Base-by-base conservation (phyloP, 306 rosid species). In the Boehmeria nivea region DNA sequence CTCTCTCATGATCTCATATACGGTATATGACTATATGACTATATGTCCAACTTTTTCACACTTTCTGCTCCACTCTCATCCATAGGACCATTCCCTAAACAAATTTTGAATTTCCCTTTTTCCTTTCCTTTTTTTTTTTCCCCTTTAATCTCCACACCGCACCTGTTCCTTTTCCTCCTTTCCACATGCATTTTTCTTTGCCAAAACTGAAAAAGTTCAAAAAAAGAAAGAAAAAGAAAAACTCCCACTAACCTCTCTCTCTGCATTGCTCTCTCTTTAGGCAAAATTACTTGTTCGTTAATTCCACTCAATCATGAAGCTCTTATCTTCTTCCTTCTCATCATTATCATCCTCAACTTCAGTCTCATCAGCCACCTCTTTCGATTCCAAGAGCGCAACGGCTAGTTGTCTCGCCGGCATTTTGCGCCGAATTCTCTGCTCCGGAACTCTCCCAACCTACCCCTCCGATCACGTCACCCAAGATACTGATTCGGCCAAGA, bases 351-450 rank as follows among this genome's bases (percentile, higher is more conserved):
- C 74, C 15, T 65, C 87, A 15, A 61, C 77, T 8, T 75, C 73
- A 28, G 66, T 76, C n/a, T 75, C 83, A 4, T 44, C 80, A 22
- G 51, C 68, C 27, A 12, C 63, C 43, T 43, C 69, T 59, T 78
- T 73, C 3, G 70, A 81, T 72, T 73, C 95, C 11, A 81, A 77
- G 62, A 74, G 73, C 66, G 67, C 81, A 46, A 51, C 75, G 12
- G 33, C 84, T 13, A 83, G 90, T 15, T 86, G 94, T 51, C 57
- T 90, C 12, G 66, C 80, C 0, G 78, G 86, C 13, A 76, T 90
- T 55, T n/a, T 90, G 23, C 83, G 94, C 46, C 72, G 83, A 51
- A 68, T 86, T 63, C 90, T 86, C 44, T 84, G 98, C 52, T 82
- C 87, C 21, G 69, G 81, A 3, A 78, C 79, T 77, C 76, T 86